Base-by-base conservation (phyloP, 805 yeast genomes). In the Yarrowia keelungensis region DNA sequence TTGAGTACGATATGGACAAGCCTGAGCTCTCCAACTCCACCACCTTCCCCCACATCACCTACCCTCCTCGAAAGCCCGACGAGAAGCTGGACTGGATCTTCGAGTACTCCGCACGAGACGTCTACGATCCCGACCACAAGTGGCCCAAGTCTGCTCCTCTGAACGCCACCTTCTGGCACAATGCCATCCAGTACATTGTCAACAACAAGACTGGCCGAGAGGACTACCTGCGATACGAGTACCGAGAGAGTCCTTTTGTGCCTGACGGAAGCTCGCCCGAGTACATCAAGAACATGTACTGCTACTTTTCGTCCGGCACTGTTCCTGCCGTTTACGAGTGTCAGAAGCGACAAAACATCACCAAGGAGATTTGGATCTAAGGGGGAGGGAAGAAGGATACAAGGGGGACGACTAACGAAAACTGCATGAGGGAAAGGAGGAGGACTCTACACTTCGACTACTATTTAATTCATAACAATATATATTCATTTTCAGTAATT, bases 161-260 rank as follows among this genome's bases (percentile, higher is more conserved):
- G 73, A 87, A 87, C 73, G 91, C 87, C 19, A 83, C 88, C 19
- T 88, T 87, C 80, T 88, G 91, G 91, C 85, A 86, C 73, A 68
- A 70, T 32, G 69, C 51, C 19, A 59, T 59, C 19, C 50, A 59
- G 35, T 43, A 59, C 42, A 59, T 59, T 45, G 51, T 43, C 39
- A 14, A 14, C 35, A 45, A 59, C 42, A 76, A 78, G 51, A 79
- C 87, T 70, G 79, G 80, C 41, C 74, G 76, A 53, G 78, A 84
- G 71, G 49, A 70, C 10, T 87, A 85, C 75, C 79, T 83, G 46
- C 79, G 81, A 70, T 78, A 76, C 67, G 81, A 85, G 64, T 82
- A 81, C 75, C 82, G 91, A 75, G 78, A 78, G 70, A 83, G 88
- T 41, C 89, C 89, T n/a, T 79, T 77, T 64, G 82, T 81, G 19